phyloP scores from a whole-genome alignment of 768 basidiomycete genomes.

The Tulasnella sp. region DNA sequence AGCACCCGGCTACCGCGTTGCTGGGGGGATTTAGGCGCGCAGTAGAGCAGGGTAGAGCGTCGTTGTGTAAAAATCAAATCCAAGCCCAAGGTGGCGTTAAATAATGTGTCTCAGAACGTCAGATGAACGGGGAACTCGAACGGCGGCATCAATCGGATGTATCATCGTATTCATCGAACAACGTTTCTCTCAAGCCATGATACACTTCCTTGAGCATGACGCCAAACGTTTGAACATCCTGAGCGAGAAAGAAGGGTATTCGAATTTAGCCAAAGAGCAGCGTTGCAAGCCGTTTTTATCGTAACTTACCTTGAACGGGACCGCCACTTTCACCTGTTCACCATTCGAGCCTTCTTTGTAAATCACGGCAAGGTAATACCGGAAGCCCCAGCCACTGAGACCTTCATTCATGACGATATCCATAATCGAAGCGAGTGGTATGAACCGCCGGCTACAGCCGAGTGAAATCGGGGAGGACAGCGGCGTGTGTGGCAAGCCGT shows the following conservation, averaged over 20 bases:
- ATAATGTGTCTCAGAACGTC: not conserved
- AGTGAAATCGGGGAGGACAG: conserved; percentile 22
- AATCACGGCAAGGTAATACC: conserved; percentile 49
- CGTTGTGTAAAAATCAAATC: not conserved
- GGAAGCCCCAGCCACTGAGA: conserved; percentile 59
- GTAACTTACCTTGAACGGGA: conserved; percentile 52
- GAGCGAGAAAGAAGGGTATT: not conserved
- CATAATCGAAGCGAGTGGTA: conserved; percentile 46
- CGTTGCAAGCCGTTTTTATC: not conserved
- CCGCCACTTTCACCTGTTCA: conserved; percentile 35
- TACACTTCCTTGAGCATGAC: conserved; percentile 54
- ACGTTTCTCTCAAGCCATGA: conserved; percentile 45
- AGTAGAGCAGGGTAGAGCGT: too few relatives aligned
- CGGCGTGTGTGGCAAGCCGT: conserved; percentile 43
- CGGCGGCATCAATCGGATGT: not conserved
- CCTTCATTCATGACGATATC: conserved; percentile 72
- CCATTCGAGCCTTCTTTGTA: conserved; percentile 30
- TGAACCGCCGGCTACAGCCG: conserved; percentile 45
- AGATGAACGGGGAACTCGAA: not conserved
- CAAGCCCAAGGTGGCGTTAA: not conserved
- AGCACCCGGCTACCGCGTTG: not conserved
- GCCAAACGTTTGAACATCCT: conserved; percentile 62
- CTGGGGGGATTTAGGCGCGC: not conserved
- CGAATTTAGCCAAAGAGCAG: not conserved
- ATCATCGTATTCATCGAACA: conserved; percentile 16